Evolutionary conservation across 75 land plant species (phyloP), one percentile per base, ranked within the genome.

Genomic region (Azolla pinnata): DNA sequence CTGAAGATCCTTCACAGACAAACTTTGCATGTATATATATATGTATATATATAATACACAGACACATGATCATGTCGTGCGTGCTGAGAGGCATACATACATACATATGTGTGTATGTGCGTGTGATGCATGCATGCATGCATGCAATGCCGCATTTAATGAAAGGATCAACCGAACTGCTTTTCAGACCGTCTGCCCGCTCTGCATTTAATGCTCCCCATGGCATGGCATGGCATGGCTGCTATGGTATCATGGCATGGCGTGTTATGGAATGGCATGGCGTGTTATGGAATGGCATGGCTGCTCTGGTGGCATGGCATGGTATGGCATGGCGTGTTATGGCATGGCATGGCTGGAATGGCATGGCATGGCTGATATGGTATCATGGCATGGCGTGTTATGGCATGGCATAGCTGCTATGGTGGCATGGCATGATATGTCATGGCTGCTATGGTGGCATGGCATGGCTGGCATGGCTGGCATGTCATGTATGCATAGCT

Each of bases 391-490:
- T 38, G 42, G 42, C 42, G 14, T 38, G 42, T 7, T 14, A 38
- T 38, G 42, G 42, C 42, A 38, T 38, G 42, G 42, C 42, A 38
- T 38, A 14, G 42, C 42, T 8, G n/a, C n/a, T 38, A 14, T 7
- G 12, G 14, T 38, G 42, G 42, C 42, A 38, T 38, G 42, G 42
- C 42, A 38, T 38, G 42, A 14, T 14, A 38, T 38, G 42, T 7
- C 42, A 38, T 38, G 42, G 42, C 42, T 8, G n/a, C n/a, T 38
- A 14, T 7, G 12, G 14, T 38, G 42, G 42, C 42, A 38, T 38
- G 42, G 42, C 42, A 38, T 38, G 42, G 42, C 42, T 38, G 42
- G 42, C 42, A 38, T 38, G 42, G 42, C 42, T 38, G 42, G 42
- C 42, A 38, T 38, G 42, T 7, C 42, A 38, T 38, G 42, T 14